Percentiles rank a stretch among this genome's conserved stretches.
Evolutionary conservation across 495 filamentous ascomycete species (phyloP).

Genomic region (Hypoxylon fragiforme): DNA sequence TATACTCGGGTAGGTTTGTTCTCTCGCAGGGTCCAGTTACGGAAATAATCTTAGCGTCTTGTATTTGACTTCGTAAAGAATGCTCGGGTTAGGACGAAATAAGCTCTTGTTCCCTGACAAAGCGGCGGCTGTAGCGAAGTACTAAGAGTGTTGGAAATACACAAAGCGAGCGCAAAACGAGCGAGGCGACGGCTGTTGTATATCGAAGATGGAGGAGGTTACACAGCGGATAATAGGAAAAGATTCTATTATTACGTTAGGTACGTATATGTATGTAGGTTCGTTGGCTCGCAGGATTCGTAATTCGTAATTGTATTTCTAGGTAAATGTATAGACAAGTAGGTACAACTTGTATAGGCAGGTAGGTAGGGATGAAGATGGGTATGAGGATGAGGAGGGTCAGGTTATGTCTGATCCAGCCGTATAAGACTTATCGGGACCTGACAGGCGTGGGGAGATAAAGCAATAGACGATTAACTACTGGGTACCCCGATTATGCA

Average conservation of each 20-base stretch:
- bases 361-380: slow-evolving; percentile 9
- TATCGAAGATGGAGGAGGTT: slow-evolving; percentile 9
- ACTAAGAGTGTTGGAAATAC: slow-evolving; percentile 1
- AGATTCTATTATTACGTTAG: background rate
- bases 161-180: slow-evolving; percentile 30
- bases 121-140: slow-evolving; percentile 9
- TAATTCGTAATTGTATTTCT: no score
- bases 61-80: background rate
- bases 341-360: background rate
- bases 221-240: slow-evolving; percentile 16
- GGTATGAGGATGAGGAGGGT: slow-evolving; percentile 3
- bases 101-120: slow-evolving; percentile 13
- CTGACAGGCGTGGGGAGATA: slow-evolving; percentile 14
- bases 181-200: slow-evolving; percentile 20
- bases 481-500: slow-evolving; percentile 2
- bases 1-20: no score
- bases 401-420: background rate
- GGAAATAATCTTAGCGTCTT: background rate
- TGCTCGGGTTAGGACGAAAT: no score
- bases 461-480: slow-evolving; percentile 3
- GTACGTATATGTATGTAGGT: slow-evolving; percentile 7
- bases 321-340: background rate
- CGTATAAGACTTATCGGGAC: slow-evolving; percentile 14
- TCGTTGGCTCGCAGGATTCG: slow-evolving; percentile 6
- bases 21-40: no score